Evolutionary conservation across 1,284 basidiomycete genomes (phyloP).

Genomic region (Puccinia horiana): DNA sequence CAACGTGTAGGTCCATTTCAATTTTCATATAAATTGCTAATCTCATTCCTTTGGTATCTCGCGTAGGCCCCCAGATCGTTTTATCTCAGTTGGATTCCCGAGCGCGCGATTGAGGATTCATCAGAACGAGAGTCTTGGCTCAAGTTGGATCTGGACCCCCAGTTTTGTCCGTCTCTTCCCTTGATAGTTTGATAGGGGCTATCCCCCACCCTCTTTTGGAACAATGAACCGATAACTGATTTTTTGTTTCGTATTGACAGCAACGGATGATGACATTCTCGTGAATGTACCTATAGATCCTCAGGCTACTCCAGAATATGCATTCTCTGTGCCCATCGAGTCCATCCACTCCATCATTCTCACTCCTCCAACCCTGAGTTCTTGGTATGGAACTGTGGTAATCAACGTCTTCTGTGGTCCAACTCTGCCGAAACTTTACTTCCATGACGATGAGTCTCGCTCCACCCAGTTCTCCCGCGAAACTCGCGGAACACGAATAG

Average conservation of each 20-base stretch:
- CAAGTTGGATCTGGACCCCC: constrained; percentile 34
- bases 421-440: constrained; percentile 84
- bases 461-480: constrained; percentile 62
- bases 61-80: constrained; percentile 28
- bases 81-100: constrained; percentile 73
- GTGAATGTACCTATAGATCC: constrained; percentile 41
- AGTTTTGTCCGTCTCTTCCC: constrained; percentile 10
- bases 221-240: neutral
- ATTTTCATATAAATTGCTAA: neutral
- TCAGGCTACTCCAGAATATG: constrained; percentile 67
- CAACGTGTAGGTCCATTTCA: constrained; percentile 66
- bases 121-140: constrained; percentile 39
- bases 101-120: constrained; percentile 69
- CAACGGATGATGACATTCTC: constrained; percentile 30
- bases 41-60: neutral
- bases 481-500: constrained; percentile 51
- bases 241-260: neutral
- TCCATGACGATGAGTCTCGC: constrained; percentile 91
- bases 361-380: constrained; percentile 76
- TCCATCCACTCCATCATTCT: constrained; percentile 87
- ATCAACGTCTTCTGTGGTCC: constrained; percentile 85
- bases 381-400: constrained; percentile 72
- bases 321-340: constrained; percentile 86
- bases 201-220: neutral
- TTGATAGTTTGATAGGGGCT: neutral